Base-by-base conservation (phyloP, 2,329 filamentous ascomycete species). In the Annulohypoxylon truncatum region DNA sequence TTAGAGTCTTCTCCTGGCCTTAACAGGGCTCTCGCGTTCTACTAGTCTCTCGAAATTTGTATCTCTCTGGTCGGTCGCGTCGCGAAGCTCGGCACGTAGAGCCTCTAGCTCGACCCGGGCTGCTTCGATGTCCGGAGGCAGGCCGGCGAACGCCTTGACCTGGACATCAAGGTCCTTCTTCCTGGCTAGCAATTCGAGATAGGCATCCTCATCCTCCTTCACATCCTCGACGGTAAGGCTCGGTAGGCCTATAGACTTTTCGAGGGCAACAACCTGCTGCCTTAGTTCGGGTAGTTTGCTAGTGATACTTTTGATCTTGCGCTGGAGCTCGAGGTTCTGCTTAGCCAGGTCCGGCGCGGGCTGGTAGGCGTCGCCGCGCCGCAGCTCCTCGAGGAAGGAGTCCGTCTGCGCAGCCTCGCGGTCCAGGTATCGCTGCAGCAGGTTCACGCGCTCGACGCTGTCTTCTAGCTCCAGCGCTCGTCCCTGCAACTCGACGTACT, bases 11-110 rank as follows among this genome's bases (percentile, higher is more conserved):
- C 82, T 84, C 61, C 80, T 78, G 1, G 64, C 61, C 66, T 81
- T 82, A 48, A 77, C 75, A 2, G 87, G 87, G 57, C 85, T 88
- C 74, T 88, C 86, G 40, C 83, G 82, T 72, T 89, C 87, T 2
- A 93, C 88, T 48, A 96, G 76, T 1, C 84, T 86, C 75, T 95
- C 93, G 75, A 97, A 96, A 58, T 93, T 82, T 28, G 81, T 84
- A 76, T 97, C 93, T 57, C 94, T 85, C 71, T 84, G 83, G 68
- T 83, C 83, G 26, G 85, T 89, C 54, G 93, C 79, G 8, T 80
- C 79, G 38, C 85, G 83, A 47, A 97, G 80, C 73, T 93, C 88
- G 1, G 81, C 80, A 64, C 91, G 86, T 44, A 94, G 79, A 28
- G 83, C 81, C 69, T 92, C 90, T 26, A 97, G 83, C 75, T 92